Base-by-base conservation (phyloP, 2,329 filamentous ascomycete genomes). In the Penicillium janthinellum region DNA sequence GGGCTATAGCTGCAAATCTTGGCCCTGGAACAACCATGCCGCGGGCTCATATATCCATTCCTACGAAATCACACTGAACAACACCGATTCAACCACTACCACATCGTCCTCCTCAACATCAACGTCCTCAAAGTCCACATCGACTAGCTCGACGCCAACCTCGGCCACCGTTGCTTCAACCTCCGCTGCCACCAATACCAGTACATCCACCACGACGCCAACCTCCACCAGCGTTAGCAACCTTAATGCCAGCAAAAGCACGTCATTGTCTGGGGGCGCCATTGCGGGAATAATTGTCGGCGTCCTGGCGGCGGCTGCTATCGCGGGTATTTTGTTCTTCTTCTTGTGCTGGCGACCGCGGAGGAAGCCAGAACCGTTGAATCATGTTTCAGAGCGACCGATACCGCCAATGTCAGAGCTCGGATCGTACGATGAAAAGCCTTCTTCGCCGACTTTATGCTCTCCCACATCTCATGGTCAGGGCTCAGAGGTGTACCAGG, bases 231-330 rank as follows among this genome's bases (percentile, higher is more conserved):
- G 31, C 12, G 8, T n/a, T 3, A 11, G 22, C 11, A 47, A 47
- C 28, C 7, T 31, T 2, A 35, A 20, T n/a, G 34, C 47, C 2
- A 7, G n/a, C 28, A 49, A 49, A 34, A 35, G 44, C 38, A 37
- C 54, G 4, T 57, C 55, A 5, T 12, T 57, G 6, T 57, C 55
- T 10, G 55, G 55, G 14, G 55, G 55, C n/a, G 55, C 55, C 3
- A 57, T 57, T 45, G 55, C 55, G 6, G 55, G 55, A 14, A 52
- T 57, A 15, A 38, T 57, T 5, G 47, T 57, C 5, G 55, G 55
- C 12, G 48, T 57, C 15, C 25, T 52, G 5, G 55, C 55, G n/a
- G 55, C 31, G 1, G 48, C 34, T 2, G 45, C 39, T 4, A 44
- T 57, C 14, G 45, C 55, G 3, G 55, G 45, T 10, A 37, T 57